Conservation (phyloP, 169 alveolate species). For the Cardiosporidium cionae region DNA sequence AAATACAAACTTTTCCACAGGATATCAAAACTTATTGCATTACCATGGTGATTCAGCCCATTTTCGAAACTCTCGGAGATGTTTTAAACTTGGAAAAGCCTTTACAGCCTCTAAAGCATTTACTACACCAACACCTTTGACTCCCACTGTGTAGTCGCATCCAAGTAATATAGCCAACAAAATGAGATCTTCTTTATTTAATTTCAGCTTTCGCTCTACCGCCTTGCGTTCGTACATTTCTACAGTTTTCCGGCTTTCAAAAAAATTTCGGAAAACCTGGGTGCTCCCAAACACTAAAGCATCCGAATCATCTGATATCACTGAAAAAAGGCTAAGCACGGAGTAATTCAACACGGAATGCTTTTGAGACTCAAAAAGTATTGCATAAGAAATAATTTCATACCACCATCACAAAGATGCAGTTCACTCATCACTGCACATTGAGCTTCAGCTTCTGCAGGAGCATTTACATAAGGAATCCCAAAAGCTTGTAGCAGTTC, state of each 20-base stretch:
- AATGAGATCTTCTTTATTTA: conserved; percentile 67
- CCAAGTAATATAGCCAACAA: conserved; percentile 84
- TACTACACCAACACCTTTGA: conserved; percentile 89
- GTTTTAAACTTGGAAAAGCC: conserved; percentile 45
- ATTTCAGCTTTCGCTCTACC: conserved; percentile 60
- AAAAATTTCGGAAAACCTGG: conserved; percentile 76
- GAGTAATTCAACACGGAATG: conserved; percentile 1
- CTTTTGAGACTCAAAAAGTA: background rate
- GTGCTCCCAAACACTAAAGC: conserved; percentile 81
- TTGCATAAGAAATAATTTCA: background rate
- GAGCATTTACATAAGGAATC: conserved; percentile 86
- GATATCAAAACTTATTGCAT: too few species aligned
- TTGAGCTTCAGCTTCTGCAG: conserved; percentile 92
- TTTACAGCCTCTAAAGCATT: conserved; percentile 84
- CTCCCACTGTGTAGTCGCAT: conserved; percentile 89
- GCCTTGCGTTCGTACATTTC: conserved; percentile 70
- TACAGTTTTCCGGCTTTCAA: conserved; percentile 41
- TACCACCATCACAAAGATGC: conserved; percentile 5
- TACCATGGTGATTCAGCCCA: background rate
- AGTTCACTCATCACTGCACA: conserved; percentile 62
- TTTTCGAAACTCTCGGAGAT: background rate
- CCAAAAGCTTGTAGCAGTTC: conserved; percentile 73
- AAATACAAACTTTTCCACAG: too few species aligned
- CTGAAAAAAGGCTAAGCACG: conserved; percentile 43
- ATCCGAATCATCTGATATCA: conserved; percentile 88